Percentiles rank a stretch among this genome's conserved stretches.
These are phyloP conservation scores for Magnolia kwangsiensis DNA, from an alignment of 164 flowering plant species.

Conservation along the genomic window DNA sequence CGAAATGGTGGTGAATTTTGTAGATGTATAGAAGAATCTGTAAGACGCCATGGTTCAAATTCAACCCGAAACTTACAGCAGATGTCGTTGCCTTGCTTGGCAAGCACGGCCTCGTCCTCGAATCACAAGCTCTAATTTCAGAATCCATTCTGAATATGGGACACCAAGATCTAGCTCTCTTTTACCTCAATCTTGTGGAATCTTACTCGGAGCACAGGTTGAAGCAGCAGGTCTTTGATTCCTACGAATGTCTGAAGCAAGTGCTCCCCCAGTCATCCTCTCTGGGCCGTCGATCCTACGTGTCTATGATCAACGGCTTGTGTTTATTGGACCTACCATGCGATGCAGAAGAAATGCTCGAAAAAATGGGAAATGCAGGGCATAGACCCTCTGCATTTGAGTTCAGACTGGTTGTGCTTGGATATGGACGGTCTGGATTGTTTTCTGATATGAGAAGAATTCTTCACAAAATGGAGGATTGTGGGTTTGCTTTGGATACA, in stretches of 20 bases:
- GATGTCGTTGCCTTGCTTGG: constrained; percentile 47
- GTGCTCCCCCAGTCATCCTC: constrained; percentile 39
- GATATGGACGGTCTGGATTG: constrained; percentile 60
- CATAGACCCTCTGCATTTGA: constrained; percentile 49
- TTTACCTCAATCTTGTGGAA: constrained; percentile 52
- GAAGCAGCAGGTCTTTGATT: constrained; percentile 32
- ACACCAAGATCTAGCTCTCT: constrained; percentile 34
- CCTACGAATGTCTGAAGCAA: constrained; percentile 25
- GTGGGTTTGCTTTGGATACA: constrained; percentile 51
- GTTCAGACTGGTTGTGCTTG: constrained; percentile 46
- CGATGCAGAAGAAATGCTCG: constrained; percentile 55
- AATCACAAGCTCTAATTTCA: constrained; percentile 40
- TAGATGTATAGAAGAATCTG: constrained; percentile 59
- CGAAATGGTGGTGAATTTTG: neutral
- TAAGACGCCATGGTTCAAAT: constrained; percentile 64
- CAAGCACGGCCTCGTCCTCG: constrained; percentile 35
- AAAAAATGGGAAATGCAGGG: constrained; percentile 50
- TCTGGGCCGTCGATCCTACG: constrained; percentile 41
- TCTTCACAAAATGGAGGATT: constrained; percentile 44
- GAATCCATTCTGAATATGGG: constrained; percentile 40
- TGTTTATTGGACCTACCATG: constrained; percentile 46
- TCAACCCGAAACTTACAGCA: constrained; percentile 68
- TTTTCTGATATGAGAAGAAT: constrained; percentile 53
- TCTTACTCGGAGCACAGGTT: constrained; percentile 43
- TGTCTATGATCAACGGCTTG: constrained; percentile 47